Percentiles rank a stretch among this genome's conserved stretches.
Evolutionary conservation across 371 early-diverging fungal species (phyloP).

Genomic region (Mortierella sp.): DNA sequence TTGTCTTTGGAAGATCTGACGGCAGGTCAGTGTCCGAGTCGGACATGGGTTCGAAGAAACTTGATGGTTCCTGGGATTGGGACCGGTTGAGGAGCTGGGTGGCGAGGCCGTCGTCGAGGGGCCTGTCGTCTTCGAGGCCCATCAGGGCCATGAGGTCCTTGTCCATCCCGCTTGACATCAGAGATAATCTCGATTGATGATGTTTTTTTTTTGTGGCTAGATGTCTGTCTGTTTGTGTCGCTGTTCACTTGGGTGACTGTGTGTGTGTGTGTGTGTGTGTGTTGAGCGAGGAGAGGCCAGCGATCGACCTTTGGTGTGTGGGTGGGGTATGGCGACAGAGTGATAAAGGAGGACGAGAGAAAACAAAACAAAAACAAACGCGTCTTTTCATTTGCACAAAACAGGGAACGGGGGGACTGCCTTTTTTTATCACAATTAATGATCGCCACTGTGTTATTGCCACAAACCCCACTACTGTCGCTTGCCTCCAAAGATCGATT

Average conservation of each 20-base stretch:
- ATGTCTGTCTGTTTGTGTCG: not conserved
- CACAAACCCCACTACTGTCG: not conserved
- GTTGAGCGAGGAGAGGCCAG: not conserved
- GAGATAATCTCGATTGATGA: not conserved
- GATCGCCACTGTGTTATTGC: too few species aligned
- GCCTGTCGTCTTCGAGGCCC: slow-evolving; percentile 47
- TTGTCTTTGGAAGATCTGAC: not conserved
- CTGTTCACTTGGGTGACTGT: not conserved
- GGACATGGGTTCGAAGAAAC: slow-evolving; percentile 22
- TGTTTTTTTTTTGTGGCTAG: not conserved
- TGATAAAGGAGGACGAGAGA: not conserved
- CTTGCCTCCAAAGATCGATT: slow-evolving; percentile 33
- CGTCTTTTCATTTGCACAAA: not conserved
- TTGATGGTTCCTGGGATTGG: slow-evolving; percentile 1
- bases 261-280: not conserved
- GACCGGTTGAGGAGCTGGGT: not conserved
- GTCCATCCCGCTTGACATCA: slow-evolving; percentile 42
- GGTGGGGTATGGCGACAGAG: not conserved
- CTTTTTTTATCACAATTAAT: too few species aligned
- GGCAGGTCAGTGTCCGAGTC: slow-evolving; percentile 17
- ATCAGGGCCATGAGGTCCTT: slow-evolving; percentile 55
- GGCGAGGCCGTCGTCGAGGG: slow-evolving; percentile 22
- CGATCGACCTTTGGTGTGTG: not conserved
- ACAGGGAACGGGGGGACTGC: too few species aligned
- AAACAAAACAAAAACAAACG: slow-evolving; percentile 9